Evolutionary conservation across 2,329 filamentous ascomycete genomes (phyloP), one percentile per base, ranked within the genome.

Genomic region (Aspergillus felis): DNA sequence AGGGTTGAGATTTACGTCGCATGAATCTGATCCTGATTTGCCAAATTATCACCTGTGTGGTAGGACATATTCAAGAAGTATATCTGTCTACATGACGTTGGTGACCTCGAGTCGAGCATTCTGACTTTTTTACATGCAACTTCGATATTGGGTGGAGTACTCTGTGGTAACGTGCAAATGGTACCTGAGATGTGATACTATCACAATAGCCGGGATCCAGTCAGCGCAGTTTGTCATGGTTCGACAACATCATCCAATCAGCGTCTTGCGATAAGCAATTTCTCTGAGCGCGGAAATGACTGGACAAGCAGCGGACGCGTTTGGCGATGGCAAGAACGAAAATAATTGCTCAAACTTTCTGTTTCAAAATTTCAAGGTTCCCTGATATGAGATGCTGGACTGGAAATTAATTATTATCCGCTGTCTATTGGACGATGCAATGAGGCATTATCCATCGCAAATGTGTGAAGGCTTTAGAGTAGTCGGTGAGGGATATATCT

Each of bases 161-260:
- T 32, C 28, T 4, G 12, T 42, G 22, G 41, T 3, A n/a, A n/a
- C 4, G 14, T 38, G 32, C 5, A 38, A 47, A 12, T 46, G 44
- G 22, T 47, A 24, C 44, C 44, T 47, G 24, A 47, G 44, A 47
- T 17, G 32, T 7, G 32, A 38, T 24, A 27, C 4, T 24, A 14
- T 47, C 44, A 25, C 9, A 35, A 7, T 38, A 4, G 12, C 9
- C 4, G 38, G 24, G 56, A 27, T 58, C 56, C 57, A 69, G 69
- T 73, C 70, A 72, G 66, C 68, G 58, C 28, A 50, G 65, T 73
- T 67, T 71, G 70, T 73, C 70, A 73, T 63, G 61, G 22, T 28
- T 24, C 10, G 22, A n/a, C 14, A 9, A 4, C 9, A 28, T 9
- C 35, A 48, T 28, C 70, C 69, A 72, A 72, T 71, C 44, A 67